Conservation (phyloP, 495 filamentous ascomycete genomes). For the Lophium mytilinum region DNA sequence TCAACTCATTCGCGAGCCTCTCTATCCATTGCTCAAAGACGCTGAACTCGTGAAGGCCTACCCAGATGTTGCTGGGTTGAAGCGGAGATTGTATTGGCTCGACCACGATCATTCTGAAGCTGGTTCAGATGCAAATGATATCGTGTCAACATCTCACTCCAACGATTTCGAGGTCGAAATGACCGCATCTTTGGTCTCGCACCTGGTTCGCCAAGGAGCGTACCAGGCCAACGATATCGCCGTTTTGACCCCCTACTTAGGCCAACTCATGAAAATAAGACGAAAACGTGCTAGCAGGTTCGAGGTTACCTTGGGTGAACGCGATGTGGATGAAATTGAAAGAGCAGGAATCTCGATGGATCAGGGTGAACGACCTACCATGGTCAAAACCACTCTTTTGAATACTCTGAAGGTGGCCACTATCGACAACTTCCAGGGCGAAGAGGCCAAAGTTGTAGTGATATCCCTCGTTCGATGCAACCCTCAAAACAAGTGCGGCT, state of each 20-base stretch:
- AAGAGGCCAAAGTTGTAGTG: constrained; percentile 74
- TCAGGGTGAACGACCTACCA: background rate
- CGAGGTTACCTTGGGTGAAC: constrained; percentile 58
- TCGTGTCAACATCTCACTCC: constrained; percentile 45
- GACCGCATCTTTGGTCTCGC: constrained; percentile 55
- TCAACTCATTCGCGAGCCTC: constrained; percentile 47
- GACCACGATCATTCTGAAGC: constrained; percentile 56
- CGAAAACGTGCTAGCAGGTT: constrained; percentile 40
- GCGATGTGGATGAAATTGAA: constrained; percentile 56
- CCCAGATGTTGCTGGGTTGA: constrained; percentile 58
- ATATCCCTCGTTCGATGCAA: constrained; percentile 79
- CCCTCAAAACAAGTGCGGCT: constrained; percentile 52
- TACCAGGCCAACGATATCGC: constrained; percentile 66
- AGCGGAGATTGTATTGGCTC: constrained; percentile 63
- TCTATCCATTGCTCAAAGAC: constrained; percentile 61
- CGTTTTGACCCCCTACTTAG: constrained; percentile 69
- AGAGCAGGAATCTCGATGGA: constrained; percentile 34
- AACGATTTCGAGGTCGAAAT: constrained; percentile 65
- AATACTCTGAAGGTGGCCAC: constrained; percentile 64
- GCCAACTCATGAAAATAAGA: constrained; percentile 59
- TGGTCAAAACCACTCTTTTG: constrained; percentile 44
- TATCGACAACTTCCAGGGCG: constrained; percentile 75
- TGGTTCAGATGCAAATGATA: constrained; percentile 5
- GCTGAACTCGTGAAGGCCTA: constrained; percentile 42
- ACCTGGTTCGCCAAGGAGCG: constrained; percentile 61